These are phyloP conservation scores for Ophiostoma sp. DNA, from an alignment of 2,329 filamentous ascomycete species.

Conservation along the genomic window DNA sequence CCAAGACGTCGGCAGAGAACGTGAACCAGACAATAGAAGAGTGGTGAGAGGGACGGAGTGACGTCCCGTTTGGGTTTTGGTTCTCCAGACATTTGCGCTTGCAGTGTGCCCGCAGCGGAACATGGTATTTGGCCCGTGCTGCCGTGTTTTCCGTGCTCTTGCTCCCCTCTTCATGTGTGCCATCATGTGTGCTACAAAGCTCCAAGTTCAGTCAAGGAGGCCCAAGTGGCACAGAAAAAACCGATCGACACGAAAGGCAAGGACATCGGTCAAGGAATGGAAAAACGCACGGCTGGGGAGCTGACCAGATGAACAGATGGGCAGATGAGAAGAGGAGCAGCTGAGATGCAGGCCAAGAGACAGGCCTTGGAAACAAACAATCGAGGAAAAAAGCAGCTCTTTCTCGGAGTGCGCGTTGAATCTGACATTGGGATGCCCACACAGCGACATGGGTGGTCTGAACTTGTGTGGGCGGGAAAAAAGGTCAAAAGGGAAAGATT, in stretches of 20 bases:
- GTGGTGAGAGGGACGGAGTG: neutral
- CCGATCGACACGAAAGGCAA: neutral
- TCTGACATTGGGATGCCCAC: neutral
- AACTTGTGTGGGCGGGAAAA: neutral
- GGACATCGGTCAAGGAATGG: neutral
- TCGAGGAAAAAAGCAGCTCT: neutral
- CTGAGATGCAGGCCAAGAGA: too few species aligned
- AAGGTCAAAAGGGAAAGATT: neutral
- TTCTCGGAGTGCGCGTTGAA: constrained; percentile 5
- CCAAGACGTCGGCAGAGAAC: neutral
- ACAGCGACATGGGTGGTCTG: neutral
- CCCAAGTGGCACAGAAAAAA: too few species aligned
- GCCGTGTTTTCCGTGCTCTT: neutral
- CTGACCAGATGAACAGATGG: too few species aligned
- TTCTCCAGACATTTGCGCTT: neutral
- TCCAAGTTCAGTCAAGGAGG: too few species aligned
- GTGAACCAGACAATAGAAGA: neutral
- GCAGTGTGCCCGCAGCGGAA: neutral
- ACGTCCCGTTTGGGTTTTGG: neutral
- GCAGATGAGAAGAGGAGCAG: too few species aligned
- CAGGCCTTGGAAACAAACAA: neutral
- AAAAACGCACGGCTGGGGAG: neutral
- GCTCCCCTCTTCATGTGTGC: neutral
- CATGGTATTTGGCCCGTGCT: neutral
- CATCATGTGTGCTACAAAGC: neutral